Evolutionary conservation across 495 filamentous ascomycete species (phyloP).

Genomic region (Trichocladium uniseriatum): DNA sequence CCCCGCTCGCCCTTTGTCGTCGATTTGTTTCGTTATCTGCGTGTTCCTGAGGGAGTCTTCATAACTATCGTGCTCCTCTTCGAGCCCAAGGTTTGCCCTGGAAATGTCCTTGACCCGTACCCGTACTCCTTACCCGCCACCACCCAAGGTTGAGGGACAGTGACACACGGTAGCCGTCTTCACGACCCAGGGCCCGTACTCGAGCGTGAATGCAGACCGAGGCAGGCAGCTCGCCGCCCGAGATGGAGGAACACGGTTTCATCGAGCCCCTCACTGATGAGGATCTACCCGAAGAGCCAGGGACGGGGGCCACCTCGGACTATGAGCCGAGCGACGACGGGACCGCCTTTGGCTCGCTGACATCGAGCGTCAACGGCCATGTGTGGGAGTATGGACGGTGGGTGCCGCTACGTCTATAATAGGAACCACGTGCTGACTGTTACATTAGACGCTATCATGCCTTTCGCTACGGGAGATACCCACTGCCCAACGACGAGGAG

Average conservation of each 20-base stretch:
- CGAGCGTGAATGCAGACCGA: constrained; percentile 2
- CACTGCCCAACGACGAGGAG: constrained; percentile 32
- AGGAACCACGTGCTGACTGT: not conserved
- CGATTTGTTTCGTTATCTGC: no score
- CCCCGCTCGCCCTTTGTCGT: no score
- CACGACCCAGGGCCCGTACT: not conserved
- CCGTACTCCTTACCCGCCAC: not conserved
- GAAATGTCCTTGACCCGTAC: not conserved
- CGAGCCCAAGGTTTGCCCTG: not conserved
- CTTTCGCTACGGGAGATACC: constrained; percentile 27
- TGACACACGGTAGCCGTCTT: not conserved
- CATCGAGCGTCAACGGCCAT: constrained; percentile 27
- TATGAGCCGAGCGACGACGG: constrained; percentile 22
- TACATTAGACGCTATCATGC: constrained; percentile 26
- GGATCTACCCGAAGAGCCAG: constrained; percentile 1
- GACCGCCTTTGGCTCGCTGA: constrained; percentile 25
- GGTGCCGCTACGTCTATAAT: not conserved
- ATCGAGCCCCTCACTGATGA: constrained; percentile 17
- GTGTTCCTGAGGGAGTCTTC: no score
- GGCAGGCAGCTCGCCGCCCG: not conserved
- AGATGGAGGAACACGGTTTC: constrained; percentile 21
- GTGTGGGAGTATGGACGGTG: constrained; percentile 32
- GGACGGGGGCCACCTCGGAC: constrained; percentile 25
- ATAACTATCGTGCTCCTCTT: not conserved
- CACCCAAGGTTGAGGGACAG: not conserved